Percentiles rank a stretch among this genome's conserved stretches.
These are phyloP conservation scores for Pichia sp. DNA, from an alignment of 1,139 yeast genomes.

Conservation along the genomic window DNA sequence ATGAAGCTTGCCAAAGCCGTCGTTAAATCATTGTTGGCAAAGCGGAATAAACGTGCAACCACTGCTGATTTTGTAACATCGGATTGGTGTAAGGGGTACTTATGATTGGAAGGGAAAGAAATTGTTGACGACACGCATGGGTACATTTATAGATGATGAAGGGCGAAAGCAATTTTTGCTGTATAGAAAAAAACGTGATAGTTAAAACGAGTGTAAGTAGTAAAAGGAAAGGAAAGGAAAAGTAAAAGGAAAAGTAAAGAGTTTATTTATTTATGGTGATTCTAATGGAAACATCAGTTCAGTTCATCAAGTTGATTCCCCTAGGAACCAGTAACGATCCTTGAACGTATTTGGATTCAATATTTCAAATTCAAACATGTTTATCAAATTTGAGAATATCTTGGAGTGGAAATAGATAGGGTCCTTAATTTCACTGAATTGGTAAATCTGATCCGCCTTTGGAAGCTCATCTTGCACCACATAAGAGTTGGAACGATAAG, in stretches of 20 bases:
- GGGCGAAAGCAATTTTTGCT: too few relatives aligned
- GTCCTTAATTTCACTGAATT: constrained; percentile 19
- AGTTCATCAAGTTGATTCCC: too few relatives aligned
- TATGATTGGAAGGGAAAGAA: too few relatives aligned
- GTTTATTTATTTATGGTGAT: too few relatives aligned
- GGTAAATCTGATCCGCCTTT: constrained; percentile 21
- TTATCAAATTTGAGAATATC: constrained; percentile 26
- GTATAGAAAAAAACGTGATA: too few relatives aligned
- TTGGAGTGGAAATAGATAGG: constrained; percentile 29
- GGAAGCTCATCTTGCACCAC: constrained; percentile 25
- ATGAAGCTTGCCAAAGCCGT: constrained; percentile 38
- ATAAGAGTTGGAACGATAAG: constrained; percentile 22
- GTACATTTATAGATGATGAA: too few relatives aligned
- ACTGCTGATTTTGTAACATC: constrained; percentile 27
- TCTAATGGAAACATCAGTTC: too few relatives aligned
- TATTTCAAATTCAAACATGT: constrained; percentile 27
- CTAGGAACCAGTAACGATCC: constrained; percentile 23
- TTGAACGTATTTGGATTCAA: constrained; percentile 20
- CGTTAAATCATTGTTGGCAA: constrained; percentile 46
- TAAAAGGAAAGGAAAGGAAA: too few relatives aligned
- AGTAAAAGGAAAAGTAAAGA: too few relatives aligned
- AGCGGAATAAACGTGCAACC: constrained; percentile 43
- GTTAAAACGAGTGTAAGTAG: too few relatives aligned
- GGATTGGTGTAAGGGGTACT: constrained; percentile 16
- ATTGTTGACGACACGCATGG: too few relatives aligned